Conservation (phyloP, 2,329 filamentous ascomycete species). For the Uncinocarpus reesii region DNA sequence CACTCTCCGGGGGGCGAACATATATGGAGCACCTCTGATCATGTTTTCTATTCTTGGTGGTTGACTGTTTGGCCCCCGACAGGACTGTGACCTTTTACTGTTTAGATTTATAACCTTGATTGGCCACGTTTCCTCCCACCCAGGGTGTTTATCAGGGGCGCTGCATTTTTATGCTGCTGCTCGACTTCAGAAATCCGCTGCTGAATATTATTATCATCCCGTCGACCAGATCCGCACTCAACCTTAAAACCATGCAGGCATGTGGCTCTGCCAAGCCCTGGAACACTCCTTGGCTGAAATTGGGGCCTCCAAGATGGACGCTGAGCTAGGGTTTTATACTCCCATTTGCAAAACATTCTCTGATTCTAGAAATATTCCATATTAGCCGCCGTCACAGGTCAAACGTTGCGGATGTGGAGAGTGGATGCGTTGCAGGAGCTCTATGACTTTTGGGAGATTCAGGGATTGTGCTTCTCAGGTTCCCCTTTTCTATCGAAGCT, state of each 20-base stretch:
- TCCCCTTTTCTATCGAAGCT: background rate
- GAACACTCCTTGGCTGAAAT: slow-evolving; percentile 6
- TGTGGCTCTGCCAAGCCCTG: slow-evolving; percentile 6
- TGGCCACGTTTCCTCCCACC: slow-evolving; percentile 10
- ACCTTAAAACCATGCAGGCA: background rate
- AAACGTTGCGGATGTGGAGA: too few relatives aligned
- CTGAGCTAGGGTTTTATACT: background rate
- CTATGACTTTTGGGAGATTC: too few relatives aligned
- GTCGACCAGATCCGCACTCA: background rate
- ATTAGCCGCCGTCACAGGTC: background rate
- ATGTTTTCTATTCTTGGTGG: background rate
- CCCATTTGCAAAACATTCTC: background rate
- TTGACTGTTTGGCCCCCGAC: slow-evolving; percentile 1
- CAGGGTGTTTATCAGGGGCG: too few relatives aligned
- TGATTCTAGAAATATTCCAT: slow-evolving; percentile 10
- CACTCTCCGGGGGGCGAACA: too few relatives aligned
- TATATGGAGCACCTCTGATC: background rate
- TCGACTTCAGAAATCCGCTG: background rate
- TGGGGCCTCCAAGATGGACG: background rate
- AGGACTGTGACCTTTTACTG: background rate
- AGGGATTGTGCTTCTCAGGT: background rate
- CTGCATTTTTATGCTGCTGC: background rate
- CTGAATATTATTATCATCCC: background rate
- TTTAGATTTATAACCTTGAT: slow-evolving; percentile 1
- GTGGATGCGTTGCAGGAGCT: too few relatives aligned